Evolutionary conservation across 2,329 filamentous ascomycete genomes (phyloP), one percentile per base, ranked within the genome.

Genomic region (Fusarium begoniae): DNA sequence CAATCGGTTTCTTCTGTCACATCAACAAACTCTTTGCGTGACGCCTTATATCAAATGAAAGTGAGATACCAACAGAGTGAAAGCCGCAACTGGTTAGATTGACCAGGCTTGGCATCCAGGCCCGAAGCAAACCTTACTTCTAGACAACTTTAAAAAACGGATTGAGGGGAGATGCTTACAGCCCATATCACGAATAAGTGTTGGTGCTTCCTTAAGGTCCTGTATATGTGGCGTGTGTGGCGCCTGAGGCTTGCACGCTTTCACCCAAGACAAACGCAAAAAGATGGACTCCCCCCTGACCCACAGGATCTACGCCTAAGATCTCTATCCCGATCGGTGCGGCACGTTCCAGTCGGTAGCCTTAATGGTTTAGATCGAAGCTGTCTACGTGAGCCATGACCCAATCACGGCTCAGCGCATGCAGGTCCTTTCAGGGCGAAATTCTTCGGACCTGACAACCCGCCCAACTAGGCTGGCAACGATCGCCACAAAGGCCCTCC

Each of bases 281-380:
- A 54, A 56, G 55, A 47, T 28, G 24, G 22, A 48, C 37, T 41
- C 43, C 40, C 24, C 51, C 50, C 57, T 56, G 35, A n/a, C 43
- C 26, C 44, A 44, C 43, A 54, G 24, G 58, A 60, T 60, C 59
- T 66, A 57, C 45, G 26, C 24, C 40, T 59, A 32, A 35, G 60
- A 64, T 66, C 54, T 67, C 60, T 62, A 45, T 61, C 56, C 55
- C 63, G 72, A 69, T 74, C 72, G 63, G 68, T 60, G 41, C 72
- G 72, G 44, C 63, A 45, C 72, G 72, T 74, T 74, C 72, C 72
- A 74, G 68, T 75, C 68, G 38, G 53, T 45, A 67, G 41, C 47
- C 44, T 30, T 41, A 56, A 56, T 50, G n/a, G 50, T 17, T 58
- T 66, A 72, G 55, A 57, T n/a, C 53, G 10, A 56, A 48, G 55